Evolutionary conservation across 768 basidiomycete genomes (phyloP).

Genomic region (Auricularia sp.): DNA sequence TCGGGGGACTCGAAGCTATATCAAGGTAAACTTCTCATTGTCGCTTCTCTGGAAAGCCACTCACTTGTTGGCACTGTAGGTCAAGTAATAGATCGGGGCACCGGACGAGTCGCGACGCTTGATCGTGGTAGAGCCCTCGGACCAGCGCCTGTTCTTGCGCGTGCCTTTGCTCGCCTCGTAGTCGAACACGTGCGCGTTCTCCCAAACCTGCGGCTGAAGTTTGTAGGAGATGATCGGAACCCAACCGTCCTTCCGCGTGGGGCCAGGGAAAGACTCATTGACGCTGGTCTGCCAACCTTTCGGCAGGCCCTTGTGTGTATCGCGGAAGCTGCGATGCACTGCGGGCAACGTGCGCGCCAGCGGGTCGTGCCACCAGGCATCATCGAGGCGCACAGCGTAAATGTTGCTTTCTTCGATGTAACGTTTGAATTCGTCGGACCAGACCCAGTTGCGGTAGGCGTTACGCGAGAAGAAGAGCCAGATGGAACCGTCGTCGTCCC

Average conservation of each 20-base stretch:
- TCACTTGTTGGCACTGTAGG: constrained; percentile 1
- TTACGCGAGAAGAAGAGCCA: neutral
- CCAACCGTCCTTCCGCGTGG: neutral
- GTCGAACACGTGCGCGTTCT: neutral
- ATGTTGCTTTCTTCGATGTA: constrained; percentile 1
- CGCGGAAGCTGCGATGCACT: neutral
- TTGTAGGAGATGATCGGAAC: neutral
- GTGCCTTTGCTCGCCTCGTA: neutral
- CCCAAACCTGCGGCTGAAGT: neutral
- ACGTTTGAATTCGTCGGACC: neutral
- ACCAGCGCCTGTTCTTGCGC: neutral
- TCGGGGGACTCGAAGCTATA: neutral
- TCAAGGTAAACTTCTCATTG: neutral
- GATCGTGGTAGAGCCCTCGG: neutral
- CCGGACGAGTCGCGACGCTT: neutral
- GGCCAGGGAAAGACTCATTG: neutral
- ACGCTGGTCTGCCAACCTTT: neutral
- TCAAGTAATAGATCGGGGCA: neutral
- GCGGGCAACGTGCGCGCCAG: neutral
- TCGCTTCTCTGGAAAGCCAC: neutral
- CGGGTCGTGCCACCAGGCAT: neutral
- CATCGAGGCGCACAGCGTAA: neutral
- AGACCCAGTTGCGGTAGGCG: constrained; percentile 1
- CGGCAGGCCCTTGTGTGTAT: neutral
- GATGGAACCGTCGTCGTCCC: neutral